Evolutionary conservation across 2,329 filamentous ascomycete genomes (phyloP).

Genomic region (Lasiodiplodia gonubiensis): DNA sequence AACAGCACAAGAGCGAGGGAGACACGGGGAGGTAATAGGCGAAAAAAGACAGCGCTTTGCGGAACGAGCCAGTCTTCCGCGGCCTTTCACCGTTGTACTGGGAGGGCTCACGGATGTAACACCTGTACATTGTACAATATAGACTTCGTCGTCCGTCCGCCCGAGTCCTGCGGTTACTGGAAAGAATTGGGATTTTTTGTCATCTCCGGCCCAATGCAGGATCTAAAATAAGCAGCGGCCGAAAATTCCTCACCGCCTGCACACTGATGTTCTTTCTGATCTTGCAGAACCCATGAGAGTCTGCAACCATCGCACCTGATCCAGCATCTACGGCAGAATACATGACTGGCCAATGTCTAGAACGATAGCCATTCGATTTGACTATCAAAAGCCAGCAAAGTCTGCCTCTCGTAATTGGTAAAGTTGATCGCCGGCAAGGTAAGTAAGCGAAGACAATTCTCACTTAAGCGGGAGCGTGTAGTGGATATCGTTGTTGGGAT

Average conservation of each 20-base stretch:
- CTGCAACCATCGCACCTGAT: background rate
- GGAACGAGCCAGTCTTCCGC: conserved; percentile 34
- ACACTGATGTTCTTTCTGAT: background rate
- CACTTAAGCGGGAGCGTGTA: background rate
- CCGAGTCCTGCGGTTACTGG: conserved; percentile 21
- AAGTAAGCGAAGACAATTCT: background rate
- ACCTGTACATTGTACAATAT: conserved; percentile 51
- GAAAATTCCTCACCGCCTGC: background rate
- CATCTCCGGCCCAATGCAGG: background rate
- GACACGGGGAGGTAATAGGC: conserved; percentile 20
- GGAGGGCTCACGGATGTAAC: conserved; percentile 38
- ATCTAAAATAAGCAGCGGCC: background rate
- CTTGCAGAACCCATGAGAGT: background rate
- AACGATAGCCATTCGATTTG: background rate
- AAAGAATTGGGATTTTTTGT: conserved; percentile 25
- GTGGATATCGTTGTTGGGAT: background rate
- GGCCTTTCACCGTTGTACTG: conserved; percentile 17
- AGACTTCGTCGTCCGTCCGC: conserved; percentile 36
- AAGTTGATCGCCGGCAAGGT: background rate
- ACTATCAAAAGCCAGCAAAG: background rate
- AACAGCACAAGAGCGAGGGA: conserved; percentile 8
- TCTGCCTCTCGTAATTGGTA: background rate
- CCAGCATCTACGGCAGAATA: background rate
- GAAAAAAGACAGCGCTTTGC: conserved; percentile 26
- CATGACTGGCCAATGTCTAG: background rate